Conservation (phyloP, 176 grass and related monocot genomes). For the Poa annua region DNA sequence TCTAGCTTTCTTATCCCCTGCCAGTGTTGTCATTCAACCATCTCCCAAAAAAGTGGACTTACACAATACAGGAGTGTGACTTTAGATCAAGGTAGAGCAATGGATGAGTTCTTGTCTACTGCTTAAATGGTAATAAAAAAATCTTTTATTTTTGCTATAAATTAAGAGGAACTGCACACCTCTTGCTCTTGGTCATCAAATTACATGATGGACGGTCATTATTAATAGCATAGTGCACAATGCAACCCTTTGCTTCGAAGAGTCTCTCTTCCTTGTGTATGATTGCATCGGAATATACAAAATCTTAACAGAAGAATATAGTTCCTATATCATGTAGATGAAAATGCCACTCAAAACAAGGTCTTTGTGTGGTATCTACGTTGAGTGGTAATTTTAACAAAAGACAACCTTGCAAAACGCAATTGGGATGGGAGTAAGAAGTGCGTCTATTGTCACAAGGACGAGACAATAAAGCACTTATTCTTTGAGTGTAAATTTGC, state of each 20-base stretch:
- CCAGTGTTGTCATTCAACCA: slow-evolving; percentile 38
- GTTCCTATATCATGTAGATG: too few relatives aligned
- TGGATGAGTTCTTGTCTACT: neutral
- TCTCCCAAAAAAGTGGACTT: slow-evolving; percentile 9
- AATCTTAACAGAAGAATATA: slow-evolving; percentile 28
- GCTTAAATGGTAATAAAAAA: neutral
- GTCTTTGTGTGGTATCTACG: too few relatives aligned
- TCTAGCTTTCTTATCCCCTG: slow-evolving; percentile 40
- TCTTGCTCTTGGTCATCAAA: slow-evolving; percentile 17
- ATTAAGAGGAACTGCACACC: neutral
- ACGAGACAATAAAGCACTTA: too few relatives aligned
- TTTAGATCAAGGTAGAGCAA: neutral
- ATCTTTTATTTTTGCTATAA: neutral
- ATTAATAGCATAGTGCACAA: neutral
- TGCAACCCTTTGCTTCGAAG: slow-evolving; percentile 27
- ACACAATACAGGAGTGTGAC: neutral
- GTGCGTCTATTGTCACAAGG: too few relatives aligned
- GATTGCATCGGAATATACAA: slow-evolving; percentile 40
- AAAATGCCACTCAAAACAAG: too few relatives aligned
- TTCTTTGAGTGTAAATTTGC: too few relatives aligned
- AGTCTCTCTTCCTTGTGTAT: neutral
- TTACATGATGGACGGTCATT: slow-evolving; percentile 34
- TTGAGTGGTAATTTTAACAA: too few relatives aligned
- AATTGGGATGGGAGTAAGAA: too few relatives aligned
- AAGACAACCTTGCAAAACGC: too few relatives aligned